Percentiles rank a stretch among this genome's conserved stretches.
phyloP scores from a whole-genome alignment of 2,329 filamentous ascomycete genomes.

The Ascochyta lentis region DNA sequence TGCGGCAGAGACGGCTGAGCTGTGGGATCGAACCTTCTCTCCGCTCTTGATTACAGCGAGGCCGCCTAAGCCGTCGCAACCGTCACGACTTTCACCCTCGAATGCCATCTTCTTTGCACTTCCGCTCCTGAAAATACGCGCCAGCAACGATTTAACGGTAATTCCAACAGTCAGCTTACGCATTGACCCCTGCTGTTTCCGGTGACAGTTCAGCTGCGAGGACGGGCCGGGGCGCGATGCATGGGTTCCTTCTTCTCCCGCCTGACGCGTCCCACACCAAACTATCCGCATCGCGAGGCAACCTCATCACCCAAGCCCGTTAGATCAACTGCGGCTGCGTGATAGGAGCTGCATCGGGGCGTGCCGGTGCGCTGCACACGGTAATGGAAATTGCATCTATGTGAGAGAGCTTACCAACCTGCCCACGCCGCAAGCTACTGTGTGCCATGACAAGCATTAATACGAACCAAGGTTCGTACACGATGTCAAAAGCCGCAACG shows the following conservation, averaged over 20 bases:
- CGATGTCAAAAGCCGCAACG: background rate
- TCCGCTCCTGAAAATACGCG: no score
- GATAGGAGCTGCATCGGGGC: conserved; percentile 28
- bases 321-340: conserved; percentile 26
- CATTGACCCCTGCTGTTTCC: conserved; percentile 33
- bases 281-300: conserved; percentile 11
- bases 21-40: conserved; percentile 13
- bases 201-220: conserved; percentile 39
- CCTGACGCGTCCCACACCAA: conserved; percentile 32
- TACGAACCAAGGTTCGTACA: background rate
- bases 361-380: conserved; percentile 24
- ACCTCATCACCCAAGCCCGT: conserved; percentile 18
- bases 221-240: conserved; percentile 45
- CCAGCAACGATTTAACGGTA: background rate
- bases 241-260: conserved; percentile 36
- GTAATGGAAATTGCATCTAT: conserved; percentile 9
- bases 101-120: background rate
- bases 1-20: conserved; percentile 18
- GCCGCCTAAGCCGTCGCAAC: background rate
- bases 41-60: conserved; percentile 1
- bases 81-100: background rate
- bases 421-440: conserved; percentile 5
- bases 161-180: conserved; percentile 15
- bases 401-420: conserved; percentile 8
- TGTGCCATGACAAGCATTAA: background rate